Evolutionary conservation across 2,329 filamentous ascomycete species (phyloP), one percentile per base, ranked within the genome.

Genomic region (Cercospora zeae-maydis): DNA sequence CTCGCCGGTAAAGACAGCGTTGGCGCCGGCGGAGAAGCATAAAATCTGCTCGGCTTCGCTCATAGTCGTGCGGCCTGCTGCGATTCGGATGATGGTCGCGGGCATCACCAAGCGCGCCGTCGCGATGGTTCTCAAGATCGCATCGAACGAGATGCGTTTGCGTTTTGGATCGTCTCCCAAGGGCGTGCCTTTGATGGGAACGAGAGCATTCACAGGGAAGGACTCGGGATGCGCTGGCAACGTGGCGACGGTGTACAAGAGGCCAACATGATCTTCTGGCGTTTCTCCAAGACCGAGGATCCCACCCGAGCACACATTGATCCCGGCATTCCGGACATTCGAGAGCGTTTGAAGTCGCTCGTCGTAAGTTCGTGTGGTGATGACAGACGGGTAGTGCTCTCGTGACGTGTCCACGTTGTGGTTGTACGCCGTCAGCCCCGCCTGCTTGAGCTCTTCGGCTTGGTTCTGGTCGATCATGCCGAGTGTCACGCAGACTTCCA

Each of bases 1-100:
- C 80, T 96, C 92, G 8, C 92, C 92, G 0, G 92, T 96, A 74
- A 96, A 96, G 34, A 96, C 89, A n/a, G 92, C 92, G 71, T 96
- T 96, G 0, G 92, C 92, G 13, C 92, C 92, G 0, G 92, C 91
- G 84, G 91, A 88, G 79, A 96, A 96, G 77, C 92, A 96, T 68
- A 93, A 75, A 13, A 91, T 88, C 78, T 96, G 92, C 80, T 96
- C 89, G 78, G 95, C 91, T 78, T 96, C 92, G 3, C 85, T 84
- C 84, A 96, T 89, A 11, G 88, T 90, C 75, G 91, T 92, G 52
- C 92, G 82, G 2, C 92, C 92, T 0, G 92, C 92, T 0, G 92
- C 92, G 53, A 96, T 86, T 47, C 92, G 87, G 67, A 96, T 91
- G 69, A 96, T 96, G 16, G 92, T 95, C 0, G 83, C 83, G 0